Evolutionary conservation across 2,329 filamentous ascomycete species (phyloP), one percentile per base, ranked within the genome.

Genomic region (Alternaria consortialis): DNA sequence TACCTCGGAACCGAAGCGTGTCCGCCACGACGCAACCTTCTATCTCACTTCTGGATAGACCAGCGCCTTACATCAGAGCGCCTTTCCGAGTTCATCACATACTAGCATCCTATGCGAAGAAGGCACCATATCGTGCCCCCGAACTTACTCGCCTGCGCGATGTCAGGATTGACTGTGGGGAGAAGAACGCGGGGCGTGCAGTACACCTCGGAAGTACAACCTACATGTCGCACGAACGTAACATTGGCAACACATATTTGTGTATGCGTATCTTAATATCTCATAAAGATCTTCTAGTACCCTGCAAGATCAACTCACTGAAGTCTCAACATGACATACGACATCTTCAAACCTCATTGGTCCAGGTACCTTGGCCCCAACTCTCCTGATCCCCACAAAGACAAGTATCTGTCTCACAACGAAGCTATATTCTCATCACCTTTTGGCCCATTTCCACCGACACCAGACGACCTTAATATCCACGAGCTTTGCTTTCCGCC

Each of bases 401-500:
- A 53, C 31, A 68, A 63, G 27, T 75, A 75, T 56, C 44, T 62
- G 31, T 57, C 72, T 15, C 59, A 69, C 37, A 17, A 58, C 7
- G 23, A 52, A 9, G 36, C 68, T 3, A 53, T 75, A 2, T 76
- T 75, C 54, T 37, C 56, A 11, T 73, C 70, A 1, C 73, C 73
- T 3, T 76, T 64, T 50, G 72, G 74, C 7, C 68, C 74, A 0
- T 72, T 74, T 25, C 73, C 73, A 8, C 66, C 66, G 2, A 66
- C 65, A 1, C 71, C 72, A 2, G 32, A 58, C 2, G 67, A 72
- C 50, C 66, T 77, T 5, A 77, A 75, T 53, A 72, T 77, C 42
- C 73, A 76, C 46, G 68, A 72, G 2, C 63, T 76, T 8, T 76
- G 72, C 50, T 75, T 75, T 50, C 74, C 73, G 13, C 59, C 70